Evolutionary conservation across 2,329 filamentous ascomycete genomes (phyloP), one percentile per base, ranked within the genome.

Genomic region (Sporothrix curviconia): DNA sequence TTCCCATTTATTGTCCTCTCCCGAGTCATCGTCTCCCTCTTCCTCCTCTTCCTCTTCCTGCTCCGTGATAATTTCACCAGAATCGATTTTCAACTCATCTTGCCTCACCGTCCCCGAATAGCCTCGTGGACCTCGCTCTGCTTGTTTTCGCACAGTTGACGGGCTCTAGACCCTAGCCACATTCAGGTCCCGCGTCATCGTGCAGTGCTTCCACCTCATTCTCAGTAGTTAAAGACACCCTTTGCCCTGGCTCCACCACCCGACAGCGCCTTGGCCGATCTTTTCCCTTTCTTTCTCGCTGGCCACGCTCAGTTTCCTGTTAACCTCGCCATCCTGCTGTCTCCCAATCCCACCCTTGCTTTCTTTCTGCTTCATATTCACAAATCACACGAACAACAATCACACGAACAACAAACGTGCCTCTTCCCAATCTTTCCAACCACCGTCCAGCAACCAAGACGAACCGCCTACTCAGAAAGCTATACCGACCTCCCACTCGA

Each of bases 271-370:
- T 19, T 15, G 39, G 51, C 17, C 51, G 51, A 54, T 54, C 51
- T 24, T 44, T 54, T 43, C 39, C 51, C 39, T 43, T 54, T 54
- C 44, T 37, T 56, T 49, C 24, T 17, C 44, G 7, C 44, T 30
- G 14, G 17, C 24, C 34, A 22, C 42, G 22, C 22, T 46, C 19
- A 22, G 30, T 12, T 34, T 34, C 17, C 46, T 49, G 30, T 49
- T 36, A 49, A 36, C 46, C 11, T 49, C 24, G 5, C 46, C 30
- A 36, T 49, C 36, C 30, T 49, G 46, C 46, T 49, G 44, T 34
- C 34, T 34, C 8, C 11, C n/a, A 22, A 28, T 46, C 32, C 25
- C 1, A 19, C n/a, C 36, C 19, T 49, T 32, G 30, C 30, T 15
- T 37, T 24, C 32, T 25, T n/a, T n/a, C n/a, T 15, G 19, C 32